These are phyloP conservation scores for Gracilaria caudata DNA, from an alignment of 23 red algal genomes.

Conservation along the genomic window DNA sequence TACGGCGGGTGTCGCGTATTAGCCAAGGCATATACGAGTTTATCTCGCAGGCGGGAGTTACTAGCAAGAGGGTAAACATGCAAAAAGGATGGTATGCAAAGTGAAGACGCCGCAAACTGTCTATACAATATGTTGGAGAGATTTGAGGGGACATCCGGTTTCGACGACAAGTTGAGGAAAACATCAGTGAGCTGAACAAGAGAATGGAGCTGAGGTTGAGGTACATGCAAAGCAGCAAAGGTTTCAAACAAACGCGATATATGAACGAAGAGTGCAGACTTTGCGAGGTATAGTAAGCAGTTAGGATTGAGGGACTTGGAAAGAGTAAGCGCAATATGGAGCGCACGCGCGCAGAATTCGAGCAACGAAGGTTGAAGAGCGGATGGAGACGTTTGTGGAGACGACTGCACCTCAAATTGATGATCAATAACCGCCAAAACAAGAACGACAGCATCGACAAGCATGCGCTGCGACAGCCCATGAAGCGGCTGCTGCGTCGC, in stretches of 20 bases:
- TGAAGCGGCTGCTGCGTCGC: neutral
- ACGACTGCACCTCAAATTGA: neutral
- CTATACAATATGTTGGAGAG: constrained; percentile 18
- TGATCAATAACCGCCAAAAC: neutral
- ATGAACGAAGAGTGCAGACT: neutral
- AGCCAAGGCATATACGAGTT: neutral
- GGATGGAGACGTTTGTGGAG: neutral
- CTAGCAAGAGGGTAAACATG: neutral
- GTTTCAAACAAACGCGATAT: neutral
- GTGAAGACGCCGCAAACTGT: constrained; percentile 11
- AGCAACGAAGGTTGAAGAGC: neutral
- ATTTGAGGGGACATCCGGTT: neutral
- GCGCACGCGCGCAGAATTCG: neutral
- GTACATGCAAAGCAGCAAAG: neutral
- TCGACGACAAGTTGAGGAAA: neutral
- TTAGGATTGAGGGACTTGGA: neutral
- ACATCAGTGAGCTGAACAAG: neutral
- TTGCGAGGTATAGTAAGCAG: neutral
- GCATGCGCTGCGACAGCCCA: neutral
- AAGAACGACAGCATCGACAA: constrained; percentile 28
- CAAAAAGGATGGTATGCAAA: neutral
- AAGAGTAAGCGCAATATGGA: neutral
- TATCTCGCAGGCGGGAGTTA: neutral
- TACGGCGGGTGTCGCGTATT: neutral
- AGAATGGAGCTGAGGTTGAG: neutral